phyloP scores from a whole-genome alignment of 139 green algal species.

The Ostreobium quekettii region DNA sequence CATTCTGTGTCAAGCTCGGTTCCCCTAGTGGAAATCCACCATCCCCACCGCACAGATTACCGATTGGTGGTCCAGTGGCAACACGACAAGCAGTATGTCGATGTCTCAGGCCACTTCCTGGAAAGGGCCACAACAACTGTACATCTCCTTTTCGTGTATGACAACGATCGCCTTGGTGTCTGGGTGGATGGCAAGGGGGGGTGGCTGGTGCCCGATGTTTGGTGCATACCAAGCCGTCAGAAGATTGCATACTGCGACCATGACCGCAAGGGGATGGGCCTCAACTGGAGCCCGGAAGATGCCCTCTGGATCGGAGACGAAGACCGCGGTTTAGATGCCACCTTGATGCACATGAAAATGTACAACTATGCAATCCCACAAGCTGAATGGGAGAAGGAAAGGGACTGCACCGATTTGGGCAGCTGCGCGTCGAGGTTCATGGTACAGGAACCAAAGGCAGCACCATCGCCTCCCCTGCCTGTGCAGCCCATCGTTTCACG shows the following conservation, averaged over 20 bases:
- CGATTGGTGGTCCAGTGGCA: too few species aligned
- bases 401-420: neutral
- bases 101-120: too few species aligned
- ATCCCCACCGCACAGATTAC: too few species aligned
- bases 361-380: slow-evolving; percentile 1
- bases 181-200: slow-evolving; percentile 28
- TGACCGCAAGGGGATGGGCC: neutral
- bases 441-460: too few species aligned
- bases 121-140: too few species aligned
- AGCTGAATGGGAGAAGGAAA: neutral
- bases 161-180: slow-evolving; percentile 22
- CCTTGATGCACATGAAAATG: neutral
- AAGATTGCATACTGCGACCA: slow-evolving; percentile 11
- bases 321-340: neutral
- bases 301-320: neutral
- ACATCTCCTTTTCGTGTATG: slow-evolving; percentile 18
- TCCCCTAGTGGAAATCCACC: too few species aligned
- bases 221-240: slow-evolving; percentile 22
- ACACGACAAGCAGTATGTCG: too few species aligned
- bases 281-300: neutral
- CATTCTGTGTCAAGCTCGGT: too few species aligned
- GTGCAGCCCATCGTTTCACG: too few species aligned
- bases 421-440: neutral
- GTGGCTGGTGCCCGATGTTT: slow-evolving; percentile 23
- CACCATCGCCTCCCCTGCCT: too few species aligned